phyloP scores from a whole-genome alignment of 371 early-diverging fungal genomes.

The Apophysomyces sp. region DNA sequence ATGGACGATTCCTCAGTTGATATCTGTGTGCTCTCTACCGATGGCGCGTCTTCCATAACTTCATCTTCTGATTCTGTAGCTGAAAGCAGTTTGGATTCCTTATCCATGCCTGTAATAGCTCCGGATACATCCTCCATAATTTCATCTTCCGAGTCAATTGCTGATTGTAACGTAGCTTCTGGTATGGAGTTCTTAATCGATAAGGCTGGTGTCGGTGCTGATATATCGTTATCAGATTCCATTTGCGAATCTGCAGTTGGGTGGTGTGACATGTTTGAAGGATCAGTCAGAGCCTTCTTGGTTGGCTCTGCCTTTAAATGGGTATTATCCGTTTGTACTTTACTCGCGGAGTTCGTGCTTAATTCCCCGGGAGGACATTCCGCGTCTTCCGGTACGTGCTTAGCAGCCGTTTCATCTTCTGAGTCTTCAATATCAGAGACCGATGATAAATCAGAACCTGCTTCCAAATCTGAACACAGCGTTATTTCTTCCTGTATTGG shows the following conservation, averaged over 20 bases:
- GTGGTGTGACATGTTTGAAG: too few species aligned
- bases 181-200: not conserved
- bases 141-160: not conserved
- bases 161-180: not conserved
- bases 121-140: not conserved
- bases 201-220: not conserved
- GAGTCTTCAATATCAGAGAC: not conserved
- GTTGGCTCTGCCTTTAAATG: not conserved
- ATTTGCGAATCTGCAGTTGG: not conserved
- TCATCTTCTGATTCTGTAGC: not conserved
- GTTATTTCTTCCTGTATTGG: not conserved
- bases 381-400: not conserved
- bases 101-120: too few species aligned
- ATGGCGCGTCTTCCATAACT: not conserved
- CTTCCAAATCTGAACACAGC: not conserved
- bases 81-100: not conserved
- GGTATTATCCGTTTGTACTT: not conserved
- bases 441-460: not conserved
- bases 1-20: not conserved
- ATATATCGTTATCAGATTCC: not conserved
- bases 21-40: not conserved
- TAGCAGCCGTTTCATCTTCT: not conserved
- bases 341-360: not conserved
- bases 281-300: not conserved
- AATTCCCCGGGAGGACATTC: not conserved